Evolutionary conservation across 225 moss, liverwort and hornwort species (phyloP), one percentile per base, ranked within the genome.

Genomic region (Straminergon stramineum): DNA sequence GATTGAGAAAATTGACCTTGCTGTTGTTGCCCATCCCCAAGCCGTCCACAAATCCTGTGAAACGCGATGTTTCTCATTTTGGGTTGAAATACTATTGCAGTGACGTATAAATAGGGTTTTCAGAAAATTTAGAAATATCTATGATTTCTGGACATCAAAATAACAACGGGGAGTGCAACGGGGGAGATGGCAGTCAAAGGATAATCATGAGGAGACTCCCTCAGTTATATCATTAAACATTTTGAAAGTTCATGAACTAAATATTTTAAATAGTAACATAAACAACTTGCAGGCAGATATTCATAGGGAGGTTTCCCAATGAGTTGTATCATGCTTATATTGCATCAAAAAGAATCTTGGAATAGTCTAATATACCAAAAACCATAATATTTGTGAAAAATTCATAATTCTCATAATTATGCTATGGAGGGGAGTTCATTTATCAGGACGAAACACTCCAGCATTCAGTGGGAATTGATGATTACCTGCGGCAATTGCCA

Each of bases 21-120:
- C 90, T 95, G 88, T 96, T 95, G 91, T 94, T 95, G 88, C 95
- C 94, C 94, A 95, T 91, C 84, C 92, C 91, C 83, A 96, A 92
- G 85, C 94, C 96, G 86, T 96, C 94, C 85, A 96, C 95, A 69
- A 96, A 90, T 78, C 95, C 96, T 96, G 94, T 58, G 55, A 92
- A 52, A 45, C 45, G 68, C 89, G 32, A 70, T 15, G 51, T 19
- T 35, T 57, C 84, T 82, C 28, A 82, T 62, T 57, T 65, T 52
- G 81, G 75, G 64, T 48, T 83, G 15, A 86, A 65, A 51, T 76
- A 68, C 24, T 53, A 74, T 23, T 55, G 35, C 39, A 84, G 35
- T 7, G 56, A 81, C 30, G 13, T 10, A 48, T 74, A 20, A 37
- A 35, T 35, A 65, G 65, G 24, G 16, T 21, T 24, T 16, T 65